Percentiles rank a stretch among this genome's conserved stretches.
phyloP scores from a whole-genome alignment of 176 grass and related monocot species.

The Luzula sylvatica region DNA sequence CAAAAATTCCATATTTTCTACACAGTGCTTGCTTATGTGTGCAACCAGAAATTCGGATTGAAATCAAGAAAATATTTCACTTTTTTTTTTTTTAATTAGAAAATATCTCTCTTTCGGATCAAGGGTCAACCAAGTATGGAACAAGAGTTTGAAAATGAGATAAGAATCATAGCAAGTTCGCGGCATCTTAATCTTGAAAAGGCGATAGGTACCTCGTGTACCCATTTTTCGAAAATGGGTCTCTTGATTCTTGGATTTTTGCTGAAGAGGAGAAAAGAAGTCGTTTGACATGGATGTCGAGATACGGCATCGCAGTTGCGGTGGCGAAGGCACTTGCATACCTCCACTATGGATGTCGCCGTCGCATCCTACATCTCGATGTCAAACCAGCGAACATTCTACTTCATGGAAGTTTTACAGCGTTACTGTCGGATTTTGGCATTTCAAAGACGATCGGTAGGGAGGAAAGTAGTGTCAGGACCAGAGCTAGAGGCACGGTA shows the following conservation, averaged over 20 bases:
- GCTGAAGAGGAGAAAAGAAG: slow-evolving; percentile 1
- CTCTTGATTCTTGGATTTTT: slow-evolving; percentile 47
- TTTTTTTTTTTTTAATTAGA: no score
- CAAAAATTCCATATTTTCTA: no score
- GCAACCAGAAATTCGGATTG: no score
- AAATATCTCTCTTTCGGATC: no score
- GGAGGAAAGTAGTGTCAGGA: slow-evolving; percentile 40
- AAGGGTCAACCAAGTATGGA: slow-evolving; percentile 14
- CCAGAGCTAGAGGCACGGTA: slow-evolving; percentile 31
- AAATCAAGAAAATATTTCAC: no score
- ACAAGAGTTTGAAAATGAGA: slow-evolving; percentile 33
- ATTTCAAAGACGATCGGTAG: slow-evolving; percentile 37
- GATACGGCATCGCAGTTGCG: slow-evolving; percentile 20
- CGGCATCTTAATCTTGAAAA: slow-evolving; percentile 38
- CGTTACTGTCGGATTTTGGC: slow-evolving; percentile 51
- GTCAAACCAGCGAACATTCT: slow-evolving; percentile 70
- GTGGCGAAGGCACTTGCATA: slow-evolving; percentile 50
- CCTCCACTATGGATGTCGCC: slow-evolving; percentile 45
- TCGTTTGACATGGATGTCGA: slow-evolving; percentile 32
- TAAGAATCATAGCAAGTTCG: slow-evolving; percentile 29
- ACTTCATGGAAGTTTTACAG: slow-evolving; percentile 36
- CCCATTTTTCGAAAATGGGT: slow-evolving; percentile 41
- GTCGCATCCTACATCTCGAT: slow-evolving; percentile 45
- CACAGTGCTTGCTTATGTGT: no score
- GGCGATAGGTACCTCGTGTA: slow-evolving; percentile 40